Evolutionary conservation across 2,329 filamentous ascomycete species (phyloP).

Genomic region (Arthrobotrys pseudoclavata): DNA sequence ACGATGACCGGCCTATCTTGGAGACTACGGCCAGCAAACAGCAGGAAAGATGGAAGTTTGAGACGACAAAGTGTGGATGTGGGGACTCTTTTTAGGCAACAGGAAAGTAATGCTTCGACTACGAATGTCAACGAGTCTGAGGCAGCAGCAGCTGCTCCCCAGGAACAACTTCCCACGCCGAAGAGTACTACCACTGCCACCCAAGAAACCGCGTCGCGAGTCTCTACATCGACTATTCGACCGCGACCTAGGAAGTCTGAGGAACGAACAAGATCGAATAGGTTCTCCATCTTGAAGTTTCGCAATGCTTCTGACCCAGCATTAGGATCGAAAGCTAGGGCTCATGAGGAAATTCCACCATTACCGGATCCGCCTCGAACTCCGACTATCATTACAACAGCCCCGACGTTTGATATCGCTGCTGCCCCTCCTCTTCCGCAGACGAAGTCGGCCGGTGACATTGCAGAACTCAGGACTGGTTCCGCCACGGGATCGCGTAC

Average conservation of each 20-base stretch:
- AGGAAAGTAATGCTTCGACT: constrained; percentile 44
- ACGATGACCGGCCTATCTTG: constrained; percentile 58
- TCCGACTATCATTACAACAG: constrained; percentile 88
- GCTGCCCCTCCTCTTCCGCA: constrained; percentile 48
- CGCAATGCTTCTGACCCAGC: constrained; percentile 63
- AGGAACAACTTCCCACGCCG: constrained; percentile 44
- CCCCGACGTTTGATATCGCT: constrained; percentile 78
- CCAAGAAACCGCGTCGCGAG: constrained; percentile 41
- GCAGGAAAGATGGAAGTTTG: constrained; percentile 44
- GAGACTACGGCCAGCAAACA: constrained; percentile 52
- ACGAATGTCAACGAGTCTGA: constrained; percentile 39
- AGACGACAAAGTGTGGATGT: constrained; percentile 59
- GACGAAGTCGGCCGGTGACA: constrained; percentile 19
- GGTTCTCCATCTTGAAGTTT: constrained; percentile 62
- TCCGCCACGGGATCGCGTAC: constrained; percentile 62
- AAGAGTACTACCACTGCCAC: constrained; percentile 26
- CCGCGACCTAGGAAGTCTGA: constrained; percentile 56
- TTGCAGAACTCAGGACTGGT: constrained; percentile 67
- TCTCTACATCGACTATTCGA: constrained; percentile 52
- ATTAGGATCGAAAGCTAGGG: constrained; percentile 61
- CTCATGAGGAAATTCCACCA: constrained; percentile 59
- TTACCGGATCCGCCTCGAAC: constrained; percentile 63
- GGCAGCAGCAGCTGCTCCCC: background rate
- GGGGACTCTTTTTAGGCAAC: constrained; percentile 57
- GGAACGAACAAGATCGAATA: constrained; percentile 48